Conservation (phyloP, 164 flowering plant species). For the Magnolia sinica region DNA sequence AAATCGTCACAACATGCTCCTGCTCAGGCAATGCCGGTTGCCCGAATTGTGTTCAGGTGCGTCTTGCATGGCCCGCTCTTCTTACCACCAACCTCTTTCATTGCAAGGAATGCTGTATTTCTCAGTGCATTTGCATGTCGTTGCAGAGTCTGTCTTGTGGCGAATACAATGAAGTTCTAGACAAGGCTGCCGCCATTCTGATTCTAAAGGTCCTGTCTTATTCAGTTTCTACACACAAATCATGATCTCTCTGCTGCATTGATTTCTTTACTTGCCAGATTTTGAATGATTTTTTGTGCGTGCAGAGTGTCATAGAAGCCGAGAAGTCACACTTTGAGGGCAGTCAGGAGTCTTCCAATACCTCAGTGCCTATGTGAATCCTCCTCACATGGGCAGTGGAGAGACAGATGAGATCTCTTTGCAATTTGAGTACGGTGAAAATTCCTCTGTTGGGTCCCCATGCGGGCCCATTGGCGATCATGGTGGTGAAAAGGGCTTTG, state of each 20-base stretch:
- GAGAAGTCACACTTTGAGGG: constrained; percentile 28
- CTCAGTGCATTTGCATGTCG: constrained; percentile 15
- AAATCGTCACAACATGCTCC: constrained; percentile 62
- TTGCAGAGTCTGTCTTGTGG: constrained; percentile 64
- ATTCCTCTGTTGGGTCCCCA: too few relatives aligned
- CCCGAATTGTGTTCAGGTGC: constrained; percentile 83
- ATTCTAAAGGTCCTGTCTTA: constrained; percentile 58
- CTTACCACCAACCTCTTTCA: not conserved
- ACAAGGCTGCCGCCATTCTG: constrained; percentile 75
- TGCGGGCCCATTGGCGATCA: too few relatives aligned
- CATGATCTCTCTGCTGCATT: not conserved
- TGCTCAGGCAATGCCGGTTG: constrained; percentile 70
- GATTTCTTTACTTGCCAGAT: not conserved
- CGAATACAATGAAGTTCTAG: constrained; percentile 83
- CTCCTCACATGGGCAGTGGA: not conserved
- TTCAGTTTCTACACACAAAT: not conserved
- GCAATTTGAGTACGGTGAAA: too few relatives aligned
- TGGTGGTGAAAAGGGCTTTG: too few relatives aligned
- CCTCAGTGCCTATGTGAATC: not conserved
- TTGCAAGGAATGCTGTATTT: not conserved
- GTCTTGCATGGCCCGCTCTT: constrained; percentile 11
- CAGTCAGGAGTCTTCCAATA: not conserved
- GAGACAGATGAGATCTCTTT: too few relatives aligned
- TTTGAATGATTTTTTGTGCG: constrained; percentile 1
- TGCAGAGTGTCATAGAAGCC: constrained; percentile 65